Conservation (phyloP, 2,329 filamentous ascomycete genomes). For the Pleomassaria siparia region DNA sequence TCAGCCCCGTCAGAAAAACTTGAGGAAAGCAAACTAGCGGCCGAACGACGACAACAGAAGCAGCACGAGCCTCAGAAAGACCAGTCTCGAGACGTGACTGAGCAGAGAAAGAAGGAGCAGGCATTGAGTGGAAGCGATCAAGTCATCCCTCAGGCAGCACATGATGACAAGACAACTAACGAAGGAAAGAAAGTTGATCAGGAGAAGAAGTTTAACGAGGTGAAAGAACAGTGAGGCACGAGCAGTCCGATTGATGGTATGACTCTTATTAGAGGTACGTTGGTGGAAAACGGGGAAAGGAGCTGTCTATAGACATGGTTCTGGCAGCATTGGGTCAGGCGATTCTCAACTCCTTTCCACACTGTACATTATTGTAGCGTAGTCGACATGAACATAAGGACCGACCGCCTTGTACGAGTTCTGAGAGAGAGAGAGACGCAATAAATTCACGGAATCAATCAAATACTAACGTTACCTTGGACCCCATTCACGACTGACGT, state of each 20-base stretch:
- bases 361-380: constrained; percentile 1
- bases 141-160: constrained; percentile 53
- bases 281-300: constrained; percentile 7
- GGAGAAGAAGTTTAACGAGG: constrained; percentile 8
- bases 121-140: constrained; percentile 44
- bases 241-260: constrained; percentile 9
- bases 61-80: no score
- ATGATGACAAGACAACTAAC: constrained; percentile 43
- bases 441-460: no score
- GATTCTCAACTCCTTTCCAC: constrained; percentile 9
- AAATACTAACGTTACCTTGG: no score
- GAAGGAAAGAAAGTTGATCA: constrained; percentile 12
- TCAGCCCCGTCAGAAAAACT: constrained; percentile 2
- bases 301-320: constrained; percentile 6
- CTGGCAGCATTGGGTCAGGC: constrained; percentile 11
- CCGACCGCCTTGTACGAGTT: no score
- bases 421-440: no score
- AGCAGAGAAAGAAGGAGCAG: constrained; percentile 34
- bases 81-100: constrained; percentile 26
- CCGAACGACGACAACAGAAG: background rate
- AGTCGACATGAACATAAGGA: background rate
- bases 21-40: background rate
- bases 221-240: background rate
- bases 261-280: no score
- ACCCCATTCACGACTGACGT: no score